phyloP scores from a whole-genome alignment of 164 flowering plant species.

The Sextonia rubra region DNA sequence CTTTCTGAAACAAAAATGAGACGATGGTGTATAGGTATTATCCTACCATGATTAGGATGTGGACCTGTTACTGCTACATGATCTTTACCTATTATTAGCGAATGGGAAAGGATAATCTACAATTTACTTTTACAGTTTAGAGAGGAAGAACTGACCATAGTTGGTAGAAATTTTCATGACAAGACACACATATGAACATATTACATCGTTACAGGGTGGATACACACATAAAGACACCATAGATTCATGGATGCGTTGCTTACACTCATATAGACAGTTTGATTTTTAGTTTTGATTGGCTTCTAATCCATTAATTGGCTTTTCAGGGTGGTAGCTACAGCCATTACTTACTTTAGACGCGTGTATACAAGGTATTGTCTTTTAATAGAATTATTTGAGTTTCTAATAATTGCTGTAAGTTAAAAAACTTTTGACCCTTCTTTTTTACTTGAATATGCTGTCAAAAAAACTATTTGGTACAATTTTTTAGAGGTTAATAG shows the following conservation, averaged over 20 bases:
- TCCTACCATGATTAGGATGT: no score
- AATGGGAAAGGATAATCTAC: not conserved
- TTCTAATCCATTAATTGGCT: conserved; percentile 10
- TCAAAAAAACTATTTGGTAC: no score
- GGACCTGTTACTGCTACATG: no score
- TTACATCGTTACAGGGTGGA: not conserved
- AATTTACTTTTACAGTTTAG: not conserved
- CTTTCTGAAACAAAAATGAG: no score
- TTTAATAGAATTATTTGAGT: not conserved
- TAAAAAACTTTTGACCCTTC: not conserved
- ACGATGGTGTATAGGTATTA: no score
- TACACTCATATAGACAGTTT: not conserved
- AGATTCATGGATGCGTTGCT: not conserved
- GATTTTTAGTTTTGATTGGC: not conserved
- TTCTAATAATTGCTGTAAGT: not conserved
- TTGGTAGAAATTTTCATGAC: not conserved
- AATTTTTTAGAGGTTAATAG: no score
- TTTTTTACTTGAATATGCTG: not conserved
- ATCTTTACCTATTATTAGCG: not conserved
- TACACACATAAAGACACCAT: not conserved
- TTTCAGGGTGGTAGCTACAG: conserved; percentile 98
- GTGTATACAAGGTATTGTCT: conserved; percentile 72
- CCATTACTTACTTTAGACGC: conserved; percentile 93
- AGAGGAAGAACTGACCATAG: not conserved
- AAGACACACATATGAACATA: not conserved